Evolutionary conservation across 768 basidiomycete genomes (phyloP).

Genomic region (Suillus paluster): DNA sequence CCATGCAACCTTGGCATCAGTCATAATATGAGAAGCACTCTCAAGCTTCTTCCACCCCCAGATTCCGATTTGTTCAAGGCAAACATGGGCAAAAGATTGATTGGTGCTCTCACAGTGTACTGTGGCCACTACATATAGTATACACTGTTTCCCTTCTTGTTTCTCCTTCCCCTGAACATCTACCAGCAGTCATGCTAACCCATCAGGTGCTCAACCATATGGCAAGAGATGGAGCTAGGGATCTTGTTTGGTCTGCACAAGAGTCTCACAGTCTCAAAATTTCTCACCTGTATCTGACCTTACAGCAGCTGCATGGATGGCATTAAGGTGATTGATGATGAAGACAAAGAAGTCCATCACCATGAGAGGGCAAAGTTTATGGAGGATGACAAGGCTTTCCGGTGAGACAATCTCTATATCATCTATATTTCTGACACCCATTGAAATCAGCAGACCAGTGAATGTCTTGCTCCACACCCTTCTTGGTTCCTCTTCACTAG

Average conservation of each 20-base stretch:
- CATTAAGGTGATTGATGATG: neutral
- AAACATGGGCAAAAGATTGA: slow-evolving; percentile 45
- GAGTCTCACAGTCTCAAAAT: neutral
- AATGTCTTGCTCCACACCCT: neutral
- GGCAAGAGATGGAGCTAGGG: neutral
- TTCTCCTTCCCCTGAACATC: neutral
- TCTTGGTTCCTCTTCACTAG: neutral
- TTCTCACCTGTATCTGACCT: slow-evolving; percentile 1
- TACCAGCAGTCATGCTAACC: neutral
- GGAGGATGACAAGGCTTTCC: neutral
- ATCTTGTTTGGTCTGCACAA: neutral
- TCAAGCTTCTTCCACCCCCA: slow-evolving; percentile 60
- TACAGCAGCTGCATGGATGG: neutral
- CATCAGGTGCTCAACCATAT: neutral
- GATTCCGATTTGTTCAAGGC: slow-evolving; percentile 60
- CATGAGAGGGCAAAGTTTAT: slow-evolving; percentile 3
- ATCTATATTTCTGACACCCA: neutral
- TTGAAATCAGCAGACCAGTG: neutral
- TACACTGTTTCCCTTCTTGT: neutral
- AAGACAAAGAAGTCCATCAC: neutral
- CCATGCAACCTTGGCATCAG: slow-evolving; percentile 9
- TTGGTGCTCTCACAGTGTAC: slow-evolving; percentile 23
- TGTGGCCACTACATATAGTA: neutral
- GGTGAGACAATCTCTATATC: slow-evolving; percentile 4
- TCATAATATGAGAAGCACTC: slow-evolving; percentile 45